Base-by-base conservation (phyloP, 2,329 filamentous ascomycete genomes). In the Colletotrichum sp. region DNA sequence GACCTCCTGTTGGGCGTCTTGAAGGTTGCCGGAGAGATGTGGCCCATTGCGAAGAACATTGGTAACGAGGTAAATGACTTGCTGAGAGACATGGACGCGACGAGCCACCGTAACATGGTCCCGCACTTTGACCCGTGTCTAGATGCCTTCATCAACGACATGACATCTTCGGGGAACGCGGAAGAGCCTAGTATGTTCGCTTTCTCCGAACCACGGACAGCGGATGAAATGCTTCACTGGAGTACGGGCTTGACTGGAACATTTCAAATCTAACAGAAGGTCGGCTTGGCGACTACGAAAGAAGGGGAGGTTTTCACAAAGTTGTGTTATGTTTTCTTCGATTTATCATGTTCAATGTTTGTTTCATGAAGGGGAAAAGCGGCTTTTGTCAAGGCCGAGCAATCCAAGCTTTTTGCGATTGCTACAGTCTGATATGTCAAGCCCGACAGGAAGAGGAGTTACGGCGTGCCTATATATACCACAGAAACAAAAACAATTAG, bases 11-110 rank as follows among this genome's bases (percentile, higher is more conserved):
- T 82, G 27, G 79, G 80, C 65, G 80, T 84, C 11, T 78, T 84
- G 16, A 80, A 78, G 22, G 78, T 79, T 34, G 80, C 83, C n/a
- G 81, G 82, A n/a, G 80, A 83, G 60, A 82, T 80, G 52, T 83
- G 82, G 80, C 78, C 80, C 1, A 76, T 86, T 27, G 84, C 85
- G 6, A 82, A 80, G 63, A 81, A 80, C 25, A 67, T 75, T 34
- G 72, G 74, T 11, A 71, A 52, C 15, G 74, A 76, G 36, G 52
- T 76, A 2, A 75, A 36, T 34, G 52, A 74, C 12, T 44, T 76
- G 28, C 22, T 76, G 32, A 71, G 66, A 36, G 52, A 74, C 15
- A 8, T 63, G 8, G 68, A 75, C 32, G 32, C 22, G 7, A 30
- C 66, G 6, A 13, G 28, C 15, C 36, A 68, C 16, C 44, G 72